A percentile compares a stretch with the other conserved stretches of the same genome.
Evolutionary conservation across 2,329 filamentous ascomycete species (phyloP).

Genomic region (Paecilomyces variotii): DNA sequence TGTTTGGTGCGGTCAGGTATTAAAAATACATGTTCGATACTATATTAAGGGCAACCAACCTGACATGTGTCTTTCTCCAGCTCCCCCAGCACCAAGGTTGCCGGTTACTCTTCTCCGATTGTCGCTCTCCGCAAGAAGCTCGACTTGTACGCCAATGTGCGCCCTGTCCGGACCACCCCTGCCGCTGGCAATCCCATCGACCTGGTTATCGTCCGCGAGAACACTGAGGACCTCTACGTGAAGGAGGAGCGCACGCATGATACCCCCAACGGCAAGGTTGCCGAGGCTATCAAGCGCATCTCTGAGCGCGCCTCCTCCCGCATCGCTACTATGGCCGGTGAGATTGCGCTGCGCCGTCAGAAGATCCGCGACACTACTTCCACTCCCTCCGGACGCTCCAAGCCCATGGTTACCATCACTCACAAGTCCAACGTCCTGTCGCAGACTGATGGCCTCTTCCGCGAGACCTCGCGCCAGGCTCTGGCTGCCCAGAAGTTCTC

Average conservation of each 20-base stretch:
- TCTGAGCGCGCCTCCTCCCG: conserved; percentile 74
- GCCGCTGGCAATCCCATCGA: conserved; percentile 59
- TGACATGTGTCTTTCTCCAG: conserved; percentile 24
- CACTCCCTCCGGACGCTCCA: conserved; percentile 47
- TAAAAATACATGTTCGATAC: background rate
- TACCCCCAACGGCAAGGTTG: conserved; percentile 66
- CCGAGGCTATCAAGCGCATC: conserved; percentile 97
- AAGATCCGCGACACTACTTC: conserved; percentile 58
- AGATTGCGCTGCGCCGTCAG: conserved; percentile 83
- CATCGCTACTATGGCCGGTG: conserved; percentile 88
- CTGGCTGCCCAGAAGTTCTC: conserved; percentile 60
- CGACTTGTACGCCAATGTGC: conserved; percentile 93
- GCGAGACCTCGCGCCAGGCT: conserved; percentile 65
- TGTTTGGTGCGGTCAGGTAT: conserved; percentile 86
- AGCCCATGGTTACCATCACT: conserved; percentile 83
- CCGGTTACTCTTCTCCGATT: conserved; percentile 93
- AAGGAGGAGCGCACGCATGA: conserved; percentile 88
- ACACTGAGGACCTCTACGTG: conserved; percentile 97
- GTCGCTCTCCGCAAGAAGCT: conserved; percentile 93
- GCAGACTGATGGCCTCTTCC: conserved; percentile 94
- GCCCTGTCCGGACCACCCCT: conserved; percentile 79
- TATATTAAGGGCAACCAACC: background rate
- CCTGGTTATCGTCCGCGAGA: conserved; percentile 96
- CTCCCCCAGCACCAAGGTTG: conserved; percentile 81
- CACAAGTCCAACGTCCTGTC: conserved; percentile 97